Evolutionary conservation across 768 basidiomycete genomes (phyloP).

Genomic region (Rhizopogon vesiculosus): DNA sequence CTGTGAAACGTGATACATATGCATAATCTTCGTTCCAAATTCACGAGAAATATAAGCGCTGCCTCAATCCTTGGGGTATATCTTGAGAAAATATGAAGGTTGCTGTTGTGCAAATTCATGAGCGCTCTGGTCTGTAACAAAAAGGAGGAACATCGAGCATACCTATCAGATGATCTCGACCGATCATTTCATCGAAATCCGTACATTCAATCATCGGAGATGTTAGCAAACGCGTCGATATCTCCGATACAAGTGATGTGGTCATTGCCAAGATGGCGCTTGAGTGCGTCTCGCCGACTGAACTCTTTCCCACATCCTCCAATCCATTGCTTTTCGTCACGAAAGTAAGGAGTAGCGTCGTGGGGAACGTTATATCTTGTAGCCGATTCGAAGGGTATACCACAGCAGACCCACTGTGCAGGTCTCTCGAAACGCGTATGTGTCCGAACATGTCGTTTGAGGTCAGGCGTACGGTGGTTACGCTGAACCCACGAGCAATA

Average conservation of each 20-base stretch:
- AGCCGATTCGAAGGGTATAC: slow-evolving; percentile 24
- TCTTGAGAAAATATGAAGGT: background rate
- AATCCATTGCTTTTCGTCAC: slow-evolving; percentile 25
- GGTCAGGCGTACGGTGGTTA: slow-evolving; percentile 52
- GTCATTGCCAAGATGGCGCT: slow-evolving; percentile 34
- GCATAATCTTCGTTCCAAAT: background rate
- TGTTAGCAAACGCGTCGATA: slow-evolving; percentile 22
- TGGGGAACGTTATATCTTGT: slow-evolving; percentile 13
- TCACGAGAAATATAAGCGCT: background rate
- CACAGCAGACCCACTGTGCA: slow-evolving; percentile 35
- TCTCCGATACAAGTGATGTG: slow-evolving; percentile 30
- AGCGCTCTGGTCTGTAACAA: background rate
- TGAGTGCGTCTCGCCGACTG: slow-evolving; percentile 35
- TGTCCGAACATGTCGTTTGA: slow-evolving; percentile 53
- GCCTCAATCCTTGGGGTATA: background rate
- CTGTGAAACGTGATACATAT: background rate
- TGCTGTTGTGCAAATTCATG: background rate
- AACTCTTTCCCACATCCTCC: slow-evolving; percentile 36
- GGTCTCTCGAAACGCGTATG: slow-evolving; percentile 36
- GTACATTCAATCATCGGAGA: slow-evolving; percentile 16
- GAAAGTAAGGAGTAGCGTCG: slow-evolving; percentile 20
- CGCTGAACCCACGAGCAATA: slow-evolving; percentile 43
- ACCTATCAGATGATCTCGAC: background rate
- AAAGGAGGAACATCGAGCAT: background rate
- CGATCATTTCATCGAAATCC: background rate